Evolutionary conservation across 2,329 filamentous ascomycete genomes (phyloP), one percentile per base, ranked within the genome.

Genomic region (Tolypocladium pustulatum): DNA sequence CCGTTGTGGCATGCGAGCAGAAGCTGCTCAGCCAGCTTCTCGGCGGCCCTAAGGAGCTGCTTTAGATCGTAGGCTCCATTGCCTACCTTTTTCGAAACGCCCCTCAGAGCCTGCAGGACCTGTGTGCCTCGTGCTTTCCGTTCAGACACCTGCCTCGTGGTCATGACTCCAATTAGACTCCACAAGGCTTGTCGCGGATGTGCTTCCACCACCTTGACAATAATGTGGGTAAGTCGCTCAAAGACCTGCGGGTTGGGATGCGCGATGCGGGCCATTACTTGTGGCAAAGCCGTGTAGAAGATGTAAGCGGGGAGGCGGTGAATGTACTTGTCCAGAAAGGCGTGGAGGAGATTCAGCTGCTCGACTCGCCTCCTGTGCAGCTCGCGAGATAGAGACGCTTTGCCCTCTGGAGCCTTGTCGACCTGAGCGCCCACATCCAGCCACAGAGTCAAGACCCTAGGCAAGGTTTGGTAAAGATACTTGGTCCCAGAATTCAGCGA

Each of bases 261-360:
- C 53, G 89, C 90, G 66, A 99, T 97, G 37, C 94, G 87, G n/a
- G 93, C 94, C 59, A 99, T 89, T 61, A 99, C 88, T 72, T 99
- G 94, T 6, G 94, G 89, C 49, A 99, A 78, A 7, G 93, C 80
- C 2, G 87, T 89, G 69, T 91, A 93, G 71, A 91, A 91, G 37
- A 91, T 83, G 66, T 88, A 92, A 1, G 88, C 82, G 2, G 89
- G 89, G 60, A 92, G 78, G 6, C 85, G 81, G 27, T 79, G 73
- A 22, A 93, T 81, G 69, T 96, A 91, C 72, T 93, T 95, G 69
- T 86, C 84, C 61, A 97, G 76, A 63, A 92, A 88, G 27, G 78
- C 76, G 71, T 96, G 88, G 60, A 94, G 80, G 6, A 81, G 77
- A 40, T 83, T 81, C 10, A 96, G 79, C 59, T 88, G 83, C 56